phyloP scores from a whole-genome alignment of 768 basidiomycete species.

The Lyophyllum semitale region DNA sequence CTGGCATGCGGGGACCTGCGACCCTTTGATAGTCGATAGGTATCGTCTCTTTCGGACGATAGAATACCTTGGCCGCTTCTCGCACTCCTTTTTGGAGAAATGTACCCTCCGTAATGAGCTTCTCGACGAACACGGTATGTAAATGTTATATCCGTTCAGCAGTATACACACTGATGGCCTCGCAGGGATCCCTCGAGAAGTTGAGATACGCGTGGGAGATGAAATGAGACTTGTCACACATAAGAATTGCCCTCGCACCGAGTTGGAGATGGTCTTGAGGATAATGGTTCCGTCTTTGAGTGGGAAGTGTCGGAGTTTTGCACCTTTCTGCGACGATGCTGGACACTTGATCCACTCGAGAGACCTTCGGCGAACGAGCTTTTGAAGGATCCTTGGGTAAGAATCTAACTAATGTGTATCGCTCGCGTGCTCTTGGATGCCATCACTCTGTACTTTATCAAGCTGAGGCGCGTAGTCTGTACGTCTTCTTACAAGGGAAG shows the following conservation, averaged over 20 bases:
- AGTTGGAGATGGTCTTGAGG: not conserved
- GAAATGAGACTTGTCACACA: not conserved
- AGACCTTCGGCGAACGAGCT: constrained; percentile 5
- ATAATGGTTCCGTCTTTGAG: not conserved
- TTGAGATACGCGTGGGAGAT: not conserved
- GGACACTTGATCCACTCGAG: not conserved
- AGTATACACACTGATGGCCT: not conserved
- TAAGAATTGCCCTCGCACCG: not conserved
- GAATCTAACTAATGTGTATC: not conserved
- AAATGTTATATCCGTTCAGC: not conserved
- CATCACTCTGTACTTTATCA: too few relatives aligned
- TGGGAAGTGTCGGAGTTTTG: not conserved
- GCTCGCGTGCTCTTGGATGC: too few relatives aligned
- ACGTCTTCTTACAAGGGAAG: too few relatives aligned
- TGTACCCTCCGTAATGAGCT: too few relatives aligned
- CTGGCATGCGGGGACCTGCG: not conserved
- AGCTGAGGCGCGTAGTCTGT: too few relatives aligned
- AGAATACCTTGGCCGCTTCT: not conserved
- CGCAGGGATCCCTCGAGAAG: not conserved
- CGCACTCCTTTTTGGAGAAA: not conserved
- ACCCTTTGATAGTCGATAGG: not conserved
- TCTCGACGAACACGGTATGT: not conserved
- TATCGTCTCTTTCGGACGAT: not conserved
- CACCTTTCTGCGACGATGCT: not conserved
- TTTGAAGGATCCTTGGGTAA: constrained; percentile 2